Evolutionary conservation across 345 rosid species (phyloP), one percentile per base, ranked within the genome.

Genomic region (Camelina laxa): DNA sequence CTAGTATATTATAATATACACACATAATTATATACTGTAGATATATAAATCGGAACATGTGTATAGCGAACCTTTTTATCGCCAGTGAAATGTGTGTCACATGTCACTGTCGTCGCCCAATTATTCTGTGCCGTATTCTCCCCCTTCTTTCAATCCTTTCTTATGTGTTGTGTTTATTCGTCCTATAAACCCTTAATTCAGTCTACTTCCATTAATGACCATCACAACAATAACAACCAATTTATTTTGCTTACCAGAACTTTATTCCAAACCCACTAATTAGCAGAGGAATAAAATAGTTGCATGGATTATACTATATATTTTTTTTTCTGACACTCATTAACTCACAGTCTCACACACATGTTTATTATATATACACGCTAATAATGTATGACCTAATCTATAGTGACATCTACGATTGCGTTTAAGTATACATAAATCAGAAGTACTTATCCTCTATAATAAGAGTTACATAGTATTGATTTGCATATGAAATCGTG

Each of bases 91-190:
- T 33, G 36, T 33, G 9, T 7, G 65, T 69, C 74, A 76, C 75
- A 61, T 75, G 80, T 69, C 69, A 53, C 79, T 61, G 79, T 69
- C 60, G 67, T 66, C 58, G 64, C 42, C 70, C 50, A 69, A 76
- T 76, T 69, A 76, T 69, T 75, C 63, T 30, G 69, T 61, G 69
- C 64, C 65, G 31, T 42, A 16, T 69, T 75, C 59, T 17, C 50
- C 45, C 41, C 48, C 65, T n/a, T 22, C 38, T 56, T 65, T 41
- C 6, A 67, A 41, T 14, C 66, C 67, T 38, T 67, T 9, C 20
- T 57, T 27, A 27, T 27, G 50, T 60, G 24, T 59, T 75, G 53
- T 68, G 74, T 60, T 50, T 51, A 61, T 60, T 51, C 47, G 48
- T 74, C 35, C 47, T 60, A n/a, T 69, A 53, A 75, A 60, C 74